phyloP scores from a whole-genome alignment of 495 filamentous ascomycete species.

The Tuber calosporum region DNA sequence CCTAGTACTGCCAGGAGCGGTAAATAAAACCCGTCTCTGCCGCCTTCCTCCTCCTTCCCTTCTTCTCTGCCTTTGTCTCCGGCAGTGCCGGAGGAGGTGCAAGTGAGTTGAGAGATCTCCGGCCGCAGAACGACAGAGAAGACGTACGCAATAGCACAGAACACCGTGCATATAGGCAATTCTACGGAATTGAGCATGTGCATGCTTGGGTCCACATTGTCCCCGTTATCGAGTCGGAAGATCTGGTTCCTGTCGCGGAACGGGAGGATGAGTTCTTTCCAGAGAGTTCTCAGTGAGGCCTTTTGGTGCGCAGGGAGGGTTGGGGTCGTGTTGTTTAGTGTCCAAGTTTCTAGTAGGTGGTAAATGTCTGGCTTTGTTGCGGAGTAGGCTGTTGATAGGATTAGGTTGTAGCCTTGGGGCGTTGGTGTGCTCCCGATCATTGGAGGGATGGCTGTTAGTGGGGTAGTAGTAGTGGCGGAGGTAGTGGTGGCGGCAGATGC shows the following conservation, averaged over 20 bases:
- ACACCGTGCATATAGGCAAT: conserved; percentile 17
- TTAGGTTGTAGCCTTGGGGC: conserved; percentile 1
- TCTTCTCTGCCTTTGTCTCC: not conserved
- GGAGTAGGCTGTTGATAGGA: conserved; percentile 6
- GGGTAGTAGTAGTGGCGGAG: not conserved
- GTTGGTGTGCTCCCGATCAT: not conserved
- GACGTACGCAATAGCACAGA: conserved; percentile 15
- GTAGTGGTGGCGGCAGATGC: not conserved
- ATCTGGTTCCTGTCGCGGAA: conserved; percentile 11
- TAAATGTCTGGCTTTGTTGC: conserved; percentile 14
- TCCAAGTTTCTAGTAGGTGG: not conserved
- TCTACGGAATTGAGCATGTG: not conserved
- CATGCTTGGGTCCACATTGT: conserved; percentile 11
- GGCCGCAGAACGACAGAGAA: conserved; percentile 16
- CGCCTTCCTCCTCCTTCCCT: not conserved
- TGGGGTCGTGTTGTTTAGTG: conserved; percentile 8
- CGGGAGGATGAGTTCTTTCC: conserved; percentile 12
- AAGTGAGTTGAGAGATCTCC: not conserved
- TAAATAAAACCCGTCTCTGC: not conserved
- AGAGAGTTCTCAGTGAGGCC: not conserved
- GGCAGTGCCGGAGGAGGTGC: not conserved
- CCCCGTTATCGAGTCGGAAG: conserved; percentile 5
- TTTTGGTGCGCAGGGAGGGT: conserved; percentile 1
- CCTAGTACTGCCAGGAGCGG: conserved; percentile 12
- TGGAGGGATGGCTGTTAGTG: not conserved